phyloP scores from a whole-genome alignment of 2,329 filamentous ascomycete genomes.

The Sclerotinia subarctica region DNA sequence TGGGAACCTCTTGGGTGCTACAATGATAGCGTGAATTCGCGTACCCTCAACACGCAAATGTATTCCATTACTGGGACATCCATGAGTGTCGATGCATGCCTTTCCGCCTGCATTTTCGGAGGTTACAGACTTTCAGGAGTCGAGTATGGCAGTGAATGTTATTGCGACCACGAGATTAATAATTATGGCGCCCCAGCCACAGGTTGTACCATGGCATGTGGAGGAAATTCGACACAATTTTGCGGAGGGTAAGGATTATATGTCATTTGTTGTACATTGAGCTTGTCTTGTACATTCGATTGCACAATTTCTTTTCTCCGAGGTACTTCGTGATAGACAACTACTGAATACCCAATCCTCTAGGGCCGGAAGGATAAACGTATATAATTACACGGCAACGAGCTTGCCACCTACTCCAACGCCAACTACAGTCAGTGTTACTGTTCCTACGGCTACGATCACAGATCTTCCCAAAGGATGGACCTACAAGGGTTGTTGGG shows the following conservation, averaged over 20 bases:
- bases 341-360: background rate
- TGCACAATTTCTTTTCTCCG: background rate
- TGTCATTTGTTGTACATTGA: background rate
- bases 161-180: slow-evolving; percentile 26
- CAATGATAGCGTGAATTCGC: slow-evolving; percentile 27
- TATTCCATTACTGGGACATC: slow-evolving; percentile 24
- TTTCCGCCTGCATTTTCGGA: slow-evolving; percentile 37
- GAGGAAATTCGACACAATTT: slow-evolving; percentile 34
- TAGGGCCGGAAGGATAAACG: slow-evolving; percentile 28
- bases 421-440: background rate
- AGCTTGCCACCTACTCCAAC: slow-evolving; percentile 19
- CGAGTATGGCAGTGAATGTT: slow-evolving; percentile 39
- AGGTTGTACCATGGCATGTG: slow-evolving; percentile 31
- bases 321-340: background rate
- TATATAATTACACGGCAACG: slow-evolving; percentile 26
- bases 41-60: slow-evolving; percentile 24
- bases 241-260: slow-evolving; percentile 35
- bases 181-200: slow-evolving; percentile 17
- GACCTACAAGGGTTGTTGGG: slow-evolving; percentile 31
- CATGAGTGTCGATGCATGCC: slow-evolving; percentile 29
- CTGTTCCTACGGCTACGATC: slow-evolving; percentile 20
- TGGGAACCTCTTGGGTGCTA: slow-evolving; percentile 31
- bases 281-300: too few relatives aligned
- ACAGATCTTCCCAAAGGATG: slow-evolving; percentile 29
- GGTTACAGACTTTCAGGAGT: slow-evolving; percentile 36